These are phyloP conservation scores for Nitzschia sp. DNA, from an alignment of 108 stramenopile species.

Conservation along the genomic window DNA sequence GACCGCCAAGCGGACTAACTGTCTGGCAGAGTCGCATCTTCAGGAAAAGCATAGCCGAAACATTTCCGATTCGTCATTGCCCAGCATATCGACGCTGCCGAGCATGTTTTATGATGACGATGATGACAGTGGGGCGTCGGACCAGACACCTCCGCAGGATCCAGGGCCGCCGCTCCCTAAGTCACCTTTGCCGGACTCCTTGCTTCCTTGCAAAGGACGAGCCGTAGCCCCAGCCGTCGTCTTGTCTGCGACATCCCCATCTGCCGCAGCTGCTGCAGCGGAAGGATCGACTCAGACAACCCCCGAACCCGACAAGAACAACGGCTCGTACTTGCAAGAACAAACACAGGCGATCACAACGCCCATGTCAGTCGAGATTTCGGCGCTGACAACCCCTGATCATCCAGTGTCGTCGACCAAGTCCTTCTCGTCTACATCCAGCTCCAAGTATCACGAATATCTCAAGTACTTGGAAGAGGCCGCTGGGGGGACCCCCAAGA, in stretches of 20 bases:
- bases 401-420: background rate
- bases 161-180: background rate
- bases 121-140: background rate
- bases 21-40: background rate
- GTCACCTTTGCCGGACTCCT: too few relatives aligned
- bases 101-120: constrained; percentile 2
- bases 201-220: too few relatives aligned
- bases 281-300: background rate
- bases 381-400: constrained; percentile 1
- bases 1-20: constrained; percentile 2
- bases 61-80: background rate
- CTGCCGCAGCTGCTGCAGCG: background rate
- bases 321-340: background rate
- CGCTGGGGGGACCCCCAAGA: background rate
- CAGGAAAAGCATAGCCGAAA: background rate
- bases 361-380: background rate
- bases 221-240: too few relatives aligned
- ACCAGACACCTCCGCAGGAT: background rate
- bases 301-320: background rate
- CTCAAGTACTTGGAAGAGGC: constrained; percentile 20
- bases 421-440: background rate
- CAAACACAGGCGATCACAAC: background rate
- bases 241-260: background rate
- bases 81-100: background rate
- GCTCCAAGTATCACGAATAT: constrained; percentile 13